Evolutionary conservation across 768 basidiomycete genomes (phyloP).

Genomic region (Phlegmacium glaucopus): DNA sequence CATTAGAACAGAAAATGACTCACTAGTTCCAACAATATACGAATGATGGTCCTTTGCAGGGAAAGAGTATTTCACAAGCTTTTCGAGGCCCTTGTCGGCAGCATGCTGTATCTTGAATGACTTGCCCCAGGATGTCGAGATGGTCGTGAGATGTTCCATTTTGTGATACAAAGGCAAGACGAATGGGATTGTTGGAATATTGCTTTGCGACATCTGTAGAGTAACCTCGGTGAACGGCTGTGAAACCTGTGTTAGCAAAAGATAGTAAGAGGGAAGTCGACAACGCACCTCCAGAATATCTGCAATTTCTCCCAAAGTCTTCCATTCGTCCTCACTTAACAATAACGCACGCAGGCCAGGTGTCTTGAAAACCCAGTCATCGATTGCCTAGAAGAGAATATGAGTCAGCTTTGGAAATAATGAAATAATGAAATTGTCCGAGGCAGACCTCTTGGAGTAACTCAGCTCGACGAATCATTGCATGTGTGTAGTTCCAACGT

Average conservation of each 20-base stretch:
- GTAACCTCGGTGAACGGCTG: slow-evolving; percentile 30
- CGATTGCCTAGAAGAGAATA: slow-evolving; percentile 20
- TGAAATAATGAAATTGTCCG: background rate
- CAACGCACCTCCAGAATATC: slow-evolving; percentile 17
- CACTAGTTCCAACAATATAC: slow-evolving; percentile 25
- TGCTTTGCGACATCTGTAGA: slow-evolving; percentile 20
- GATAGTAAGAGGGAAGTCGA: background rate
- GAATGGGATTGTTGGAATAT: slow-evolving; percentile 25
- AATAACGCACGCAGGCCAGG: slow-evolving; percentile 5
- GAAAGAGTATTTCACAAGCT: slow-evolving; percentile 22
- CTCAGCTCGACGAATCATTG: slow-evolving; percentile 26
- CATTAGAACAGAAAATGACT: background rate
- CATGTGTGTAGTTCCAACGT: slow-evolving; percentile 32
- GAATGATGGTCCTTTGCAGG: slow-evolving; percentile 19
- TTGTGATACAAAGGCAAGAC: slow-evolving; percentile 27
- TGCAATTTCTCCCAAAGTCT: slow-evolving; percentile 11
- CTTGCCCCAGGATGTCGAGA: background rate
- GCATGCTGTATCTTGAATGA: slow-evolving; percentile 10
- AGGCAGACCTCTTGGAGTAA: slow-evolving; percentile 17
- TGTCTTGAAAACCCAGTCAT: slow-evolving; percentile 20
- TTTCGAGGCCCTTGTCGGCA: slow-evolving; percentile 16
- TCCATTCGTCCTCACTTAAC: slow-evolving; percentile 16
- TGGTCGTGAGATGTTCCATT: slow-evolving; percentile 19
- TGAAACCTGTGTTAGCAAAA: background rate
- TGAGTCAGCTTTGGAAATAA: background rate